Percentiles rank a stretch among this genome's conserved stretches.
phyloP scores from a whole-genome alignment of 306 rosid genomes.

The Quercus aquifolioides region DNA sequence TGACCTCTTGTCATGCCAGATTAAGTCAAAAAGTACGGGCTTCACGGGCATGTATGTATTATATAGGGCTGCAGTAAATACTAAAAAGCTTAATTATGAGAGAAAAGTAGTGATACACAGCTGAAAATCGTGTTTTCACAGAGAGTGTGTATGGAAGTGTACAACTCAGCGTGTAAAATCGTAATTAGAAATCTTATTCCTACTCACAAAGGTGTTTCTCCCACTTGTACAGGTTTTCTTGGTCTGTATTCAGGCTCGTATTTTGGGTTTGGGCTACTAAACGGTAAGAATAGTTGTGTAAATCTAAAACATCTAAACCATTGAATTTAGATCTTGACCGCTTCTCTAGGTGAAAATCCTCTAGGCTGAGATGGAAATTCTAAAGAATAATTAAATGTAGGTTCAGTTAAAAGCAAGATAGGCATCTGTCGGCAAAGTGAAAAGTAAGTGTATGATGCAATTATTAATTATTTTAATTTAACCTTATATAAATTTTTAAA shows the following conservation, averaged over 20 bases:
- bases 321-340: background rate
- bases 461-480: too few species aligned
- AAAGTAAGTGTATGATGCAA: background rate
- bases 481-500: too few species aligned
- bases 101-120: too few species aligned
- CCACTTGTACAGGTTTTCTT: background rate
- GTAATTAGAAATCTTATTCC: too few species aligned
- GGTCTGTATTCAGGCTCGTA: background rate
- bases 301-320: background rate
- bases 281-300: background rate
- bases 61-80: background rate
- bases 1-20: constrained; percentile 17
- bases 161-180: too few species aligned
- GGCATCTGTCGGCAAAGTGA: background rate
- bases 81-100: background rate
- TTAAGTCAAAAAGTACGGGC: constrained; percentile 31
- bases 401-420: background rate
- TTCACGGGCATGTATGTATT: constrained; percentile 28
- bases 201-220: background rate
- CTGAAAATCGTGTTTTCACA: too few species aligned
- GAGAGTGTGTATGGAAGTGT: too few species aligned
- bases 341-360: background rate
- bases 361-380: background rate
- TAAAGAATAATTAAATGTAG: background rate
- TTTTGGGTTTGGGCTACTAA: background rate